A percentile compares a stretch with the other conserved stretches of the same genome.
Evolutionary conservation across 31 red algal species (phyloP).

Genomic region (Odonthalia washingtoniensis): DNA sequence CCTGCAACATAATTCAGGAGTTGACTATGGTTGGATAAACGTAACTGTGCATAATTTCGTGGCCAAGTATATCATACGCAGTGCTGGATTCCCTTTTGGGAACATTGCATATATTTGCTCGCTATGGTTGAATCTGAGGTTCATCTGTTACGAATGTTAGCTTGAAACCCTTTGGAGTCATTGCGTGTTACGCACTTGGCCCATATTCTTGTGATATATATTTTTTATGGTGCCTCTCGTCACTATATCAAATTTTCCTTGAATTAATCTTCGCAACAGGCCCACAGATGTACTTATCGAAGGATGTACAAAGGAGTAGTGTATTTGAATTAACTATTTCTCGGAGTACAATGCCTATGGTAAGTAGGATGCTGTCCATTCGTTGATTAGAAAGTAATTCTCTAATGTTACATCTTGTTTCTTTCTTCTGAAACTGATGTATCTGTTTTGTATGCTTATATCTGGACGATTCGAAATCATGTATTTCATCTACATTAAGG

Average conservation of each 20-base stretch:
- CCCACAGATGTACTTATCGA: neutral
- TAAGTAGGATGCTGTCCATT: neutral
- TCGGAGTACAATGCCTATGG: neutral
- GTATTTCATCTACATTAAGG: too few species aligned
- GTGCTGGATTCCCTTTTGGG: neutral
- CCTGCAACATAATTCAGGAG: neutral
- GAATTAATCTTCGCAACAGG: neutral
- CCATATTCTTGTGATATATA: neutral
- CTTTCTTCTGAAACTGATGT: slow-evolving; percentile 18
- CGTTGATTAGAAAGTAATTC: slow-evolving; percentile 33
- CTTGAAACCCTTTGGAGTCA: slow-evolving; percentile 32
- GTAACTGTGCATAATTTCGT: slow-evolving; percentile 19
- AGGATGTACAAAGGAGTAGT: slow-evolving; percentile 29
- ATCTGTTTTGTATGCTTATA: neutral
- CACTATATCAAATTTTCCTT: neutral
- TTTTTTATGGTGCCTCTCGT: slow-evolving; percentile 3
- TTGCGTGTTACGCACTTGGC: neutral
- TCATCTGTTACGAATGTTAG: slow-evolving; percentile 35
- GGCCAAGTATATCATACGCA: slow-evolving; percentile 35
- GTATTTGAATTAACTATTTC: neutral
- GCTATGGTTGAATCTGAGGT: slow-evolving; percentile 36
- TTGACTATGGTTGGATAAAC: neutral
- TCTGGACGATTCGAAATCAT: slow-evolving; percentile 27
- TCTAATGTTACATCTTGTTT: neutral
- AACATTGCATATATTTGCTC: slow-evolving; percentile 32